These are phyloP conservation scores for Myriosclerotinia duriaeana DNA, from an alignment of 2,329 filamentous ascomycete species.

Conservation along the genomic window DNA sequence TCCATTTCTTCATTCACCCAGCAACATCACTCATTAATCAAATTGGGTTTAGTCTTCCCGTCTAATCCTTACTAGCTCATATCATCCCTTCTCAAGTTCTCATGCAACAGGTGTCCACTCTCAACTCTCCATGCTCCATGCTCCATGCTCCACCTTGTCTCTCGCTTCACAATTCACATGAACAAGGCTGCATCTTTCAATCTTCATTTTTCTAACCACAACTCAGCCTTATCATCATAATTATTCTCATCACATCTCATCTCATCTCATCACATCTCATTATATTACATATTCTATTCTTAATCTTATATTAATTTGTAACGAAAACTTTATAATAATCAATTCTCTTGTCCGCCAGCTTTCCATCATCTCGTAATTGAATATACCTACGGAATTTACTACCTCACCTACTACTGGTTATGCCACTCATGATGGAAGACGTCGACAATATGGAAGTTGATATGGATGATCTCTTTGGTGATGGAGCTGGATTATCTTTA, in stretches of 20 bases:
- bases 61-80: conserved; percentile 20
- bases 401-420: no score
- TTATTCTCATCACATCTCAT: no score
- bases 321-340: not conserved
- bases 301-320: no score
- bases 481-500: conserved; percentile 60
- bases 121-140: no score
- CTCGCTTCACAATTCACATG: no score
- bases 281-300: no score
- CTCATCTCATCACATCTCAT: no score
- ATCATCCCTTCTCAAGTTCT: no score
- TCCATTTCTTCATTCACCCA: conserved; percentile 17
- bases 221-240: not conserved
- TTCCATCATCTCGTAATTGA: not conserved
- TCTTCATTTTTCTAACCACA: not conserved
- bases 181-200: conserved; percentile 8
- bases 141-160: no score
- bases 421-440: conserved; percentile 57
- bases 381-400: no score
- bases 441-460: conserved; percentile 56
- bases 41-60: not conserved
- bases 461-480: conserved; percentile 72
- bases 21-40: conserved; percentile 13
- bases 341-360: not conserved
- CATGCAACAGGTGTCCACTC: no score